These are phyloP conservation scores for Boletus tomentosulus DNA, from an alignment of 768 basidiomycete species.

Conservation along the genomic window DNA sequence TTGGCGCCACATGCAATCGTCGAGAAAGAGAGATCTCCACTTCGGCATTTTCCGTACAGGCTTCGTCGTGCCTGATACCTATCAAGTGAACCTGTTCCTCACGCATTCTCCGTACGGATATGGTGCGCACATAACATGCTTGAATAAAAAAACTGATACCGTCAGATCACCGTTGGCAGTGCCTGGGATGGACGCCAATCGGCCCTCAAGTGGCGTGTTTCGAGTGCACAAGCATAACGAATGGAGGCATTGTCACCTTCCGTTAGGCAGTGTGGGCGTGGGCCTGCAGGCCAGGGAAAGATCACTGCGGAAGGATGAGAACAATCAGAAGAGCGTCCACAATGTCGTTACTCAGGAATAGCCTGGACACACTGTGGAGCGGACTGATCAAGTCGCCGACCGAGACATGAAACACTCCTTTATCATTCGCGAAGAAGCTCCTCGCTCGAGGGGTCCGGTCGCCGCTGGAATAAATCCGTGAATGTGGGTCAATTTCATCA, in stretches of 20 bases:
- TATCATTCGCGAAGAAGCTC: not conserved
- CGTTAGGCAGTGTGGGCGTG: not conserved
- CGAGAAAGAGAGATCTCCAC: not conserved
- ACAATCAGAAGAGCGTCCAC: not conserved
- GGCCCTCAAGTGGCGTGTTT: not conserved
- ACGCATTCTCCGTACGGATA: not conserved
- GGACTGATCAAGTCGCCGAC: not conserved
- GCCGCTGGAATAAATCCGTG: not conserved
- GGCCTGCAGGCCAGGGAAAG: not conserved
- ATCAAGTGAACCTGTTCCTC: not conserved
- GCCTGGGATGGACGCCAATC: not conserved
- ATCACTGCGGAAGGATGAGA: slow-evolving; percentile 2
- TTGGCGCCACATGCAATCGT: not conserved
- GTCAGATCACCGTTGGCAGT: not conserved
- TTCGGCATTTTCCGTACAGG: not conserved
- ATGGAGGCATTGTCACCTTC: not conserved
- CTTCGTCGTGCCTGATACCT: not conserved
- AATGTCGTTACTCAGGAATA: not conserved
- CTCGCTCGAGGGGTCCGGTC: not conserved
- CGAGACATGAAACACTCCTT: not conserved
- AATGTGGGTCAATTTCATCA: not conserved
- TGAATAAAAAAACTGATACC: not conserved
- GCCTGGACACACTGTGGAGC: not conserved
- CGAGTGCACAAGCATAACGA: not conserved
- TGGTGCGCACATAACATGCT: not conserved